These are phyloP conservation scores for Ophiobolus disseminans DNA, from an alignment of 2,329 filamentous ascomycete species.

Conservation along the genomic window DNA sequence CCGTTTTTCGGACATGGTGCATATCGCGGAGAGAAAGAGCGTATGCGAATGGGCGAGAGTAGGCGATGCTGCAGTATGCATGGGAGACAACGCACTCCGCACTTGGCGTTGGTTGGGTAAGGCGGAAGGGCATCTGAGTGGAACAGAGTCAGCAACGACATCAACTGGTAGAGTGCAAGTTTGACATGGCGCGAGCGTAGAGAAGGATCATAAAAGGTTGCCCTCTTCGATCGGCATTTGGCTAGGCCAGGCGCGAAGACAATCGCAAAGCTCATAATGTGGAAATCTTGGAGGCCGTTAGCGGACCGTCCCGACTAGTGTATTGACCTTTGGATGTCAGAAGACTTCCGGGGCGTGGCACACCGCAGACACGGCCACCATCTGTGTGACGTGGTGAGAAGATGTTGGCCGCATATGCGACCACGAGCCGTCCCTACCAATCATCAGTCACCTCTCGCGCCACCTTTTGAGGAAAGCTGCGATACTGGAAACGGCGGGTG, in stretches of 20 bases:
- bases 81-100: conserved; percentile 41
- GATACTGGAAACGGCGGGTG: no score
- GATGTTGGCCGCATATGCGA: conserved; percentile 33
- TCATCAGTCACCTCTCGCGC: no score
- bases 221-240: background rate
- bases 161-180: background rate
- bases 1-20: conserved; percentile 21
- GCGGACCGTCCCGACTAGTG: conserved; percentile 26
- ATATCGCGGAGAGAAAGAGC: conserved; percentile 25
- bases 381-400: conserved; percentile 46
- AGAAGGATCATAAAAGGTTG: no score
- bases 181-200: no score
- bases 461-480: no score
- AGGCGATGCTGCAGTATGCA: conserved; percentile 25
- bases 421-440: conserved; percentile 25
- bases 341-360: conserved; percentile 24
- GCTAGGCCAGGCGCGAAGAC: background rate
- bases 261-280: background rate
- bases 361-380: conserved; percentile 21
- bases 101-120: conserved; percentile 28
- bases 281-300: conserved; percentile 17
- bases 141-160: background rate
- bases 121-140: conserved; percentile 5
- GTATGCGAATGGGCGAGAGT: conserved; percentile 19
- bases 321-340: conserved; percentile 17